Conservation (phyloP, 73 alveolate species). For the Durusdinium trenchii region DNA sequence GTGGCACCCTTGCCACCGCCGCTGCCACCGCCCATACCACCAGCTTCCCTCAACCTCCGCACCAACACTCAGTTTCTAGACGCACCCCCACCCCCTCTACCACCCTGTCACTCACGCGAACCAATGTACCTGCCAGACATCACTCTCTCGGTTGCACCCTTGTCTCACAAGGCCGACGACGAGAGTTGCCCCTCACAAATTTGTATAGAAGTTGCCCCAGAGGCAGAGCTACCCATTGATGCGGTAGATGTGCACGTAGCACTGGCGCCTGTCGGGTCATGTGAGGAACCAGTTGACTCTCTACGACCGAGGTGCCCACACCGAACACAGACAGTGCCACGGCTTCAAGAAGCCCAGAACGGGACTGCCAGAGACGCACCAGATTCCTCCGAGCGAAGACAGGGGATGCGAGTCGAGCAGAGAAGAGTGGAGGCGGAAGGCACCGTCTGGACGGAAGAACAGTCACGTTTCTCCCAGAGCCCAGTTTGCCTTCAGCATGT, state of each 20-base stretch:
- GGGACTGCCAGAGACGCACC: too few species aligned
- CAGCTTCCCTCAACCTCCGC: too few species aligned
- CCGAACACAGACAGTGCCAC: too few species aligned
- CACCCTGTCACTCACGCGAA: not conserved
- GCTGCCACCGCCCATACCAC: conserved; percentile 25
- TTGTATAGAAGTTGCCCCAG: not conserved
- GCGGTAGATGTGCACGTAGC: not conserved
- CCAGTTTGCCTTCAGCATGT: too few species aligned
- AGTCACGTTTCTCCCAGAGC: too few species aligned
- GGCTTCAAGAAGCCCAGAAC: too few species aligned
- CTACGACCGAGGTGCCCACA: not conserved
- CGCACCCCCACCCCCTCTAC: not conserved
- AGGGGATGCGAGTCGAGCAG: too few species aligned
- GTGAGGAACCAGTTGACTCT: not conserved
- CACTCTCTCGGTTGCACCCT: not conserved
- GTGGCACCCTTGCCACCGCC: conserved; percentile 41
- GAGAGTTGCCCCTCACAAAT: not conserved
- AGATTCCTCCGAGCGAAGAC: too few species aligned
- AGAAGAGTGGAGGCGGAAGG: too few species aligned
- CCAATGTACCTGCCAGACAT: not conserved
- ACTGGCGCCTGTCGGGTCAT: not conserved
- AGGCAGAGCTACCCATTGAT: not conserved
- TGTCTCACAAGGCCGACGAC: not conserved
- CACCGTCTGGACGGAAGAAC: too few species aligned
- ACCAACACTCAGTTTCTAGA: not conserved